Evolutionary conservation across 2,329 filamentous ascomycete genomes (phyloP).

Genomic region (Neopestalotiopsis sp.): DNA sequence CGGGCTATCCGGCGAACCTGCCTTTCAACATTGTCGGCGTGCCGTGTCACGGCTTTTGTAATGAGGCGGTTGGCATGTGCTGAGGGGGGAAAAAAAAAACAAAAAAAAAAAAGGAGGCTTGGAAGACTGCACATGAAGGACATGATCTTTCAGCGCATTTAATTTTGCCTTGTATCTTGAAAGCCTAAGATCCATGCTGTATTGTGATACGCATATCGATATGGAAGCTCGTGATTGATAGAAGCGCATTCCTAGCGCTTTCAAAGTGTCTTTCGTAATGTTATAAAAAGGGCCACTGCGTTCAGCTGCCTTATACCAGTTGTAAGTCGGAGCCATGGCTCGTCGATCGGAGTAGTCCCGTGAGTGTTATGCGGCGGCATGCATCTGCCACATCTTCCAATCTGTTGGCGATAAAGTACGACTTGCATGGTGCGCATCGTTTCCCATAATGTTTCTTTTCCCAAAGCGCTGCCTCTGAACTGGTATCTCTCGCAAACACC

Average conservation of each 20-base stretch:
- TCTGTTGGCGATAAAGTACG: too few species aligned
- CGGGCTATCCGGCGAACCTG: constrained; percentile 20
- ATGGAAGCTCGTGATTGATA: background rate
- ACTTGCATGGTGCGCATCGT: too few species aligned
- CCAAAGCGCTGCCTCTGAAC: background rate
- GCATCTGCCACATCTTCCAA: too few species aligned
- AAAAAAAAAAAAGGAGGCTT: too few species aligned
- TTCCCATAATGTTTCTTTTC: background rate
- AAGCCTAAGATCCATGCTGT: background rate
- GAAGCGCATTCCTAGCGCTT: background rate
- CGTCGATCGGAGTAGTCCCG: too few species aligned
- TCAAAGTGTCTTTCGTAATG: background rate
- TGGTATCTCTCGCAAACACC: constrained; percentile 9
- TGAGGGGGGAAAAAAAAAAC: background rate
- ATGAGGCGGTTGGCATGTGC: background rate
- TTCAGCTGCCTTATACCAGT: background rate
- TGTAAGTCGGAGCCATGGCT: background rate
- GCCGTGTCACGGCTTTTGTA: constrained; percentile 22
- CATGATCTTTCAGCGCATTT: too few species aligned
- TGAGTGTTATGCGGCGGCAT: too few species aligned
- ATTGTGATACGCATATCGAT: background rate
- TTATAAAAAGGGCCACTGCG: background rate
- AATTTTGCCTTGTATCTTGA: too few species aligned
- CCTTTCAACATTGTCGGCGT: constrained; percentile 21
- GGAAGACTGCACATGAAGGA: too few species aligned